Evolutionary conservation across 192 early-diverging fungal genomes (phyloP), one percentile per base, ranked within the genome.

Genomic region (Podila epigama): DNA sequence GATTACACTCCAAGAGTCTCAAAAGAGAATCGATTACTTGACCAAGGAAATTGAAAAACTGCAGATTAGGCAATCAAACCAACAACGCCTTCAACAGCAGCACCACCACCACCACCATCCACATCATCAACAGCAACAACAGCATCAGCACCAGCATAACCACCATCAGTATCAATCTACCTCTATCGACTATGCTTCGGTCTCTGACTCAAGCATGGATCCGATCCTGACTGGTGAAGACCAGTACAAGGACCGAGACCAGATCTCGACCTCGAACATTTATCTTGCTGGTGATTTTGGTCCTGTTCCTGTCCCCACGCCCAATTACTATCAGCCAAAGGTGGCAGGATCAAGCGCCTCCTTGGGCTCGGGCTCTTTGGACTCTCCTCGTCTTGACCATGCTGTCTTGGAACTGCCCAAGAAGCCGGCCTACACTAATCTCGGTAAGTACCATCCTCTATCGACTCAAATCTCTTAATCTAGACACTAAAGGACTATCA

Each of bases 11-110:
- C 79, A 69, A 52, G 88, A 92, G 40, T 81, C 84, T 32, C 87
- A 91, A 63, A 89, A 86, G 63, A 84, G 85, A 52, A 88, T 94
- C 60, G 88, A 87, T 33, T 94, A 87, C 57, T 82, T 92, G 58
- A 84, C 86, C 48, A 85, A 87, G 58, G 87, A 92, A 77, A 88
- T 90, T 51, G 81, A 82, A 54, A 87, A 84, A 36, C 57, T 94
- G 41, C 81, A 86, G 56, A 79, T 89, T 51, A 83, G 84, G 70
- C 84, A 84, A 68, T 80, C 86, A 28, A 85, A 84, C 55, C 79
- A 70, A 58, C 73, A 64, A 39, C n/a, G n/a, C n/a, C n/a, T n/a
- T n/a, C 62, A 68, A 13, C 64, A 70, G 36, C 69, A 79, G 39
- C 66, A 60, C 22, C 79, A 61, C 22, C 79, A 66, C 57, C 75